These are phyloP conservation scores for Geotrichum ghanense DNA, from an alignment of 805 yeast genomes.

Conservation along the genomic window DNA sequence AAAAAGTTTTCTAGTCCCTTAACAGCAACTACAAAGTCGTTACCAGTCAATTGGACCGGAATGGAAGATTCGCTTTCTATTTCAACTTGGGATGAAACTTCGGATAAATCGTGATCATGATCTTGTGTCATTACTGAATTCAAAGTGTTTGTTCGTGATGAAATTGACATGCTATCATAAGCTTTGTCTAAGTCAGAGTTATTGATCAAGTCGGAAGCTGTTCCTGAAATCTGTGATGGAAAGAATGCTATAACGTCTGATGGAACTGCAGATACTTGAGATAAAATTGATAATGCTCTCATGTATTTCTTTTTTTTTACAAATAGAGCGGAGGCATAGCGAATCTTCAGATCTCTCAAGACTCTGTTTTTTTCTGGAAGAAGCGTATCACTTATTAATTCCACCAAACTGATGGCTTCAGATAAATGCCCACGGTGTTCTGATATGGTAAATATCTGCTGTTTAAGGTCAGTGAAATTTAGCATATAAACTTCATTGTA, in stretches of 20 bases:
- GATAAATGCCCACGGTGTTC: constrained; percentile 21
- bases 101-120: constrained; percentile 1
- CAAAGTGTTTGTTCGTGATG: not conserved
- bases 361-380: constrained; percentile 24
- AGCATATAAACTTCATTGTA: constrained; percentile 21
- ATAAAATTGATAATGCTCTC: constrained; percentile 34
- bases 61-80: not conserved
- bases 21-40: constrained; percentile 14
- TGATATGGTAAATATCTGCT: constrained; percentile 27
- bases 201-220: not conserved
- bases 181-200: not conserved
- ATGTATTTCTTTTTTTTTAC: constrained; percentile 20
- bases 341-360: constrained; percentile 35
- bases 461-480: constrained; percentile 20
- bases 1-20: constrained; percentile 32
- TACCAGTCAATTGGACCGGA: not conserved
- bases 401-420: constrained; percentile 35
- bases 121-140: not conserved
- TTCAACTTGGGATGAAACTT: not conserved
- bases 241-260: constrained; percentile 35
- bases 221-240: constrained; percentile 25
- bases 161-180: not conserved
- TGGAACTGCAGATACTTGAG: constrained; percentile 51
- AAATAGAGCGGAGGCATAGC: constrained; percentile 29
- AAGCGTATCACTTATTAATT: constrained; percentile 22